Evolutionary conservation across 2,329 filamentous ascomycete species (phyloP).

Genomic region (Trichoderma sp.): DNA sequence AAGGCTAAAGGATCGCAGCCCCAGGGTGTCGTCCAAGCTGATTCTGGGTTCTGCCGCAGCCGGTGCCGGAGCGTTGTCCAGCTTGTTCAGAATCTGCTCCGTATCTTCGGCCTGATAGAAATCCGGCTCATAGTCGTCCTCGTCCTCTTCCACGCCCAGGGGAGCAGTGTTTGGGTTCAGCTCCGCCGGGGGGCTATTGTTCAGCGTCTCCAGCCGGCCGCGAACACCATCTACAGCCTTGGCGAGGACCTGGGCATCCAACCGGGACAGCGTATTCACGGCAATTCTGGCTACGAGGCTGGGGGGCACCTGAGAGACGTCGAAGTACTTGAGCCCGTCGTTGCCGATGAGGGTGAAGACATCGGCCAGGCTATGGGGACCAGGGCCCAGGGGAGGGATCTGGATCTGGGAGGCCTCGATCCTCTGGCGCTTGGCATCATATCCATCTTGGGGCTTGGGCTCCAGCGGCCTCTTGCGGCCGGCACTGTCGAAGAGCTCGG

Average conservation of each 20-base stretch:
- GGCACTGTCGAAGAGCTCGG: conserved; percentile 78
- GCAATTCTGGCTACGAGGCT: conserved; percentile 78
- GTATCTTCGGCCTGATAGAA: conserved; percentile 75
- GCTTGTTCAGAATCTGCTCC: conserved; percentile 76
- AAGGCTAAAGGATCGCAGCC: conserved; percentile 76
- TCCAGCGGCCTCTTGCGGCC: conserved; percentile 75
- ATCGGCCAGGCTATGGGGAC: conserved; percentile 77
- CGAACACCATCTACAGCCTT: conserved; percentile 70
- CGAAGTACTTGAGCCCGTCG: conserved; percentile 73
- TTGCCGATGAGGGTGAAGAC: conserved; percentile 83
- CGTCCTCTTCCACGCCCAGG: conserved; percentile 74
- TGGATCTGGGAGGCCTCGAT: conserved; percentile 53
- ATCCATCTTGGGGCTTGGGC: conserved; percentile 68
- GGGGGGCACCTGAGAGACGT: conserved; percentile 76
- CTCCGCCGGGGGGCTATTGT: conserved; percentile 48
- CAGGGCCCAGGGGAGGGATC: conserved; percentile 72
- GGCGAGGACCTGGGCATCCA: conserved; percentile 69
- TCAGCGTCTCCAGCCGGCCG: conserved; percentile 51
- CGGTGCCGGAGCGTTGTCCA: conserved; percentile 68
- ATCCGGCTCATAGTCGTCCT: conserved; percentile 86
- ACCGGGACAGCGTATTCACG: conserved; percentile 72
- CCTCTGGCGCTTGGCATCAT: conserved; percentile 83
- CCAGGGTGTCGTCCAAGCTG: conserved; percentile 50
- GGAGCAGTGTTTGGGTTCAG: conserved; percentile 62
- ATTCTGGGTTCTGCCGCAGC: conserved; percentile 32